Percentiles rank a stretch among this genome's conserved stretches.
Conservation (phyloP, 208 protist species). For the Leishmania amazonensis region DNA sequence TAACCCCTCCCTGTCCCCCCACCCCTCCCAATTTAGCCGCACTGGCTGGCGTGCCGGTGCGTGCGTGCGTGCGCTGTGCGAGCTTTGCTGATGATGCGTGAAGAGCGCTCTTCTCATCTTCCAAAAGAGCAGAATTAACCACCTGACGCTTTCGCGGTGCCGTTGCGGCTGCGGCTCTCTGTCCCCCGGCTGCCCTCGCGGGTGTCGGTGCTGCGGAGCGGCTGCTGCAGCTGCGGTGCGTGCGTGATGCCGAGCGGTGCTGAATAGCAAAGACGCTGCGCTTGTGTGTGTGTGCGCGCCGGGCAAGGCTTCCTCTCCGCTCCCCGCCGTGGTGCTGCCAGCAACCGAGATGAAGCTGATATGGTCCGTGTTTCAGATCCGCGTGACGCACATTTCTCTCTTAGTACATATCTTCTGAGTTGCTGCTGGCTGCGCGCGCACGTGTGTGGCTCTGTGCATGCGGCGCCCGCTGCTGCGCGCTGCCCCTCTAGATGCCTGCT, state of each 20-base stretch:
- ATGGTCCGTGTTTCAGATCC: constrained; percentile 85
- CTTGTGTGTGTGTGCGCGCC: constrained; percentile 1
- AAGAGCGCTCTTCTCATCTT: constrained; percentile 45
- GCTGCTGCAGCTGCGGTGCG: not conserved
- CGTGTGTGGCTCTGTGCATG: not conserved
- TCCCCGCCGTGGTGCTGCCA: not conserved
- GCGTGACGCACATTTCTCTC: constrained; percentile 48
- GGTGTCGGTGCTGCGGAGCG: constrained; percentile 6
- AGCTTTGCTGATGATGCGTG: constrained; percentile 43
- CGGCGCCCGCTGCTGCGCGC: not conserved
- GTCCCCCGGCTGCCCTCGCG: constrained; percentile 2
- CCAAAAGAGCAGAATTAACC: constrained; percentile 55
- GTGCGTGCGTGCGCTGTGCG: constrained; percentile 1
- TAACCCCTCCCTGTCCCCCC: not conserved
- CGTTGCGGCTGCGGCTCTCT: not conserved
- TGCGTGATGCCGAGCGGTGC: constrained; percentile 37
- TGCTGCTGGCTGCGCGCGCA: not conserved
- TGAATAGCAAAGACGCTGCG: constrained; percentile 11
- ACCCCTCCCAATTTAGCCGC: not conserved
- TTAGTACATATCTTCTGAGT: constrained; percentile 69
- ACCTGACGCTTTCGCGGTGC: constrained; percentile 24
- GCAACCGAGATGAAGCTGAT: constrained; percentile 68
- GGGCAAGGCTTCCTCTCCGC: not conserved
- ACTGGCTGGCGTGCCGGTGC: not conserved
- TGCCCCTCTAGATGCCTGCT: not conserved